Evolutionary conservation across 2,329 filamentous ascomycete genomes (phyloP).

Genomic region (Daldinia sp.): DNA sequence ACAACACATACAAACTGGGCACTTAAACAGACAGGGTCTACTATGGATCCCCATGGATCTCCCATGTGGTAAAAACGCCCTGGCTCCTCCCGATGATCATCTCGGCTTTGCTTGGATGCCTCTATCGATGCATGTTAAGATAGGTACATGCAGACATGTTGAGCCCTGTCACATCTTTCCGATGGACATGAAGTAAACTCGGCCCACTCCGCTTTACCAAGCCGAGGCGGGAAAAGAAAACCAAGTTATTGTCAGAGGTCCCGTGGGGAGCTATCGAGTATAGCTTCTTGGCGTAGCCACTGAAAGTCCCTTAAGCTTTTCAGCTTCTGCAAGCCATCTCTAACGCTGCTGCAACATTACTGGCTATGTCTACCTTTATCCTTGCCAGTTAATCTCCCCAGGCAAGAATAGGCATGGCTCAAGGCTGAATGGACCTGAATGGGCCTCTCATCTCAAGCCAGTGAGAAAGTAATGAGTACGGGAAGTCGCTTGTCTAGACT

Average conservation of each 20-base stretch:
- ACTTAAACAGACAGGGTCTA: too few relatives aligned
- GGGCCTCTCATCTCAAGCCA: conserved; percentile 21
- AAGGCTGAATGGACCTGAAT: conserved; percentile 28
- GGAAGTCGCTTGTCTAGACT: conserved; percentile 8
- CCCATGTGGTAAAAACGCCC: neutral
- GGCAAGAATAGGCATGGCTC: conserved; percentile 38
- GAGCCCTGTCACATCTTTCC: neutral
- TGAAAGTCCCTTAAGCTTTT: conserved; percentile 34
- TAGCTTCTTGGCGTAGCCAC: conserved; percentile 41
- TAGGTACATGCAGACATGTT: too few relatives aligned
- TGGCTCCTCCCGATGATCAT: neutral
- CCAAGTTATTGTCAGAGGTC: conserved; percentile 12
- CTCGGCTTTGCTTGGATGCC: conserved; percentile 17
- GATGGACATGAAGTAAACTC: conserved; percentile 3
- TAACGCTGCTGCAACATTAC: conserved; percentile 27
- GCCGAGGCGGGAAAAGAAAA: conserved; percentile 20
- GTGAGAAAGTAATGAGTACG: conserved; percentile 1
- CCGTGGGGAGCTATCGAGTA: conserved; percentile 37
- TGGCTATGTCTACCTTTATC: conserved; percentile 40
- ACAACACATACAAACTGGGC: conserved; percentile 8
- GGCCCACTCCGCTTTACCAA: conserved; percentile 19
- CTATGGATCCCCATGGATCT: too few relatives aligned
- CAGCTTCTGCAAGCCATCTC: conserved; percentile 51
- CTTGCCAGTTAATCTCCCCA: conserved; percentile 41
- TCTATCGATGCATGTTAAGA: too few relatives aligned